Percentiles rank a stretch among this genome's conserved stretches.
Conservation (phyloP, 805 yeast genomes). For the Saturnispora kantuleensis region DNA sequence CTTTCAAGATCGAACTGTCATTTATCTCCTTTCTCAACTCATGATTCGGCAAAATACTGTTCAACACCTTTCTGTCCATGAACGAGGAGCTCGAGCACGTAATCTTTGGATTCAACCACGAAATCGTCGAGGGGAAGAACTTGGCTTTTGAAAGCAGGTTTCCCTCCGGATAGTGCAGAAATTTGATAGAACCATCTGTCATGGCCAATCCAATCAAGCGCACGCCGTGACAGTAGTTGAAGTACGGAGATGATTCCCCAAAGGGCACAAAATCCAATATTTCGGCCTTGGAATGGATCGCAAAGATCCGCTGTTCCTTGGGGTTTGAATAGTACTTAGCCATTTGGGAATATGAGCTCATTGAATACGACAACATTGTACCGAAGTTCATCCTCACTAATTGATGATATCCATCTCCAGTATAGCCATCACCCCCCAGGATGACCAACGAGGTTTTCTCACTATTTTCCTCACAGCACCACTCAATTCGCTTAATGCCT, state of each 20-base stretch:
- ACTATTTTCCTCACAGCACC: slow-evolving; percentile 77
- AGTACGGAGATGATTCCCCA: slow-evolving; percentile 60
- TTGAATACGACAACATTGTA: slow-evolving; percentile 61
- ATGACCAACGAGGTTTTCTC: slow-evolving; percentile 68
- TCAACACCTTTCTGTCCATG: slow-evolving; percentile 22
- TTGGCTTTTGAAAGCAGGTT: slow-evolving; percentile 40
- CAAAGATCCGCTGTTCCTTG: slow-evolving; percentile 43
- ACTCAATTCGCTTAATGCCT: slow-evolving; percentile 44
- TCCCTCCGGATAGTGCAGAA: slow-evolving; percentile 51
- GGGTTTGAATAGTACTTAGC: slow-evolving; percentile 62
- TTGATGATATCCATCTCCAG: slow-evolving; percentile 32
- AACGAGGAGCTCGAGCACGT: slow-evolving; percentile 45
- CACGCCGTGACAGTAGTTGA: slow-evolving; percentile 75
- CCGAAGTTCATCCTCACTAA: slow-evolving; percentile 66
- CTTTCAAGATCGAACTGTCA: slow-evolving; percentile 41
- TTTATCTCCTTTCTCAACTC: neutral
- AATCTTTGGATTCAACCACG: slow-evolving; percentile 69
- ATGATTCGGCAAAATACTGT: slow-evolving; percentile 16
- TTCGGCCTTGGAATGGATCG: slow-evolving; percentile 38
- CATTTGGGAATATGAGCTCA: slow-evolving; percentile 80
- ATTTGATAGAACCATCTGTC: slow-evolving; percentile 55
- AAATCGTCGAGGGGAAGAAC: slow-evolving; percentile 69
- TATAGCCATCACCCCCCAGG: slow-evolving; percentile 53
- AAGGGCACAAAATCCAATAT: slow-evolving; percentile 43
- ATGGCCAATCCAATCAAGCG: slow-evolving; percentile 46